A percentile compares a stretch with the other conserved stretches of the same genome.
phyloP scores from a whole-genome alignment of 306 rosid genomes.

The Morella rubra region DNA sequence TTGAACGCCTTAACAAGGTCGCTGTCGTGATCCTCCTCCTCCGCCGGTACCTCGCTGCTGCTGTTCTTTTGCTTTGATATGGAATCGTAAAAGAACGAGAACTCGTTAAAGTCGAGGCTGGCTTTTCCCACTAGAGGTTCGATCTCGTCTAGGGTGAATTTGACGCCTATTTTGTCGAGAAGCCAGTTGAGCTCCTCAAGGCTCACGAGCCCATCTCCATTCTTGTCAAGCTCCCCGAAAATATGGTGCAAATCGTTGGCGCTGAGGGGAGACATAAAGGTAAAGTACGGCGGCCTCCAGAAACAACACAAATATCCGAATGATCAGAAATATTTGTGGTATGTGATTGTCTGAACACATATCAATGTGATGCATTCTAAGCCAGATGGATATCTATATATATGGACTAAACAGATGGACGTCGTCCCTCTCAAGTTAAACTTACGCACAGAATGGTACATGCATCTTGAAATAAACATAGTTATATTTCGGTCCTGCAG shows the following conservation, averaged over 20 bases:
- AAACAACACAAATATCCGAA: no score
- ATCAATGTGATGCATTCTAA: no score
- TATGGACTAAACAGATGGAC: no score
- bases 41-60: conserved; percentile 7
- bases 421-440: no score
- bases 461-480: no score
- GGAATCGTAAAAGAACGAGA: conserved; percentile 58
- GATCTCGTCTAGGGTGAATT: conserved; percentile 41
- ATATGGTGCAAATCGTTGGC: conserved; percentile 61
- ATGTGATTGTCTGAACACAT: no score
- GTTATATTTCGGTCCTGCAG: no score
- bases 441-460: no score
- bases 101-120: conserved; percentile 51
- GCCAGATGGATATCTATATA: no score
- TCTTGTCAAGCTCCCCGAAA: conserved; percentile 61
- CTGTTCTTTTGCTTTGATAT: conserved; percentile 28
- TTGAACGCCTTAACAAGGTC: conserved; percentile 66
- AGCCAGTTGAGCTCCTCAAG: conserved; percentile 59
- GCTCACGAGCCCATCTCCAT: conserved; percentile 61
- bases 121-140: conserved; percentile 52
- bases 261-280: conserved; percentile 42
- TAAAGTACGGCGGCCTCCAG: no score
- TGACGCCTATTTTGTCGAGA: conserved; percentile 37
- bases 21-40: conserved; percentile 32
- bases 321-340: no score